Evolutionary conservation across 2,329 filamentous ascomycete species (phyloP), one percentile per base, ranked within the genome.

Genomic region (Sporothrix luriei): DNA sequence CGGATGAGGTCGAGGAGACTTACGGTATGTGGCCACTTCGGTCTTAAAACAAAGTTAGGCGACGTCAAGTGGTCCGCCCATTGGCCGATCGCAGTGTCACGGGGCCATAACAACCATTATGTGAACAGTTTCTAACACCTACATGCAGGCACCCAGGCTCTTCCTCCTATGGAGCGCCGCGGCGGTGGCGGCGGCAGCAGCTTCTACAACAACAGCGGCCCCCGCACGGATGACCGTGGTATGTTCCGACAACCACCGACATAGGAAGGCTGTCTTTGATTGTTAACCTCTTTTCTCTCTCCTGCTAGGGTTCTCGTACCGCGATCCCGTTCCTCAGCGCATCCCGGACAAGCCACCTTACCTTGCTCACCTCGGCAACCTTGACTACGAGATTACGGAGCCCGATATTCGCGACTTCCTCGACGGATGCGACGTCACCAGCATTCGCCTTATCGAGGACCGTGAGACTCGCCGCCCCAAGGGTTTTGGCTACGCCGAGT

Each of bases 401-500:
- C 91, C 89, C 74, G 91, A 94, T 76, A 90, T 99, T 73, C 89
- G 86, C 75, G 91, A 93, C 67, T 95, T 98, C 78, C 97, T 99
- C 78, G 82, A 85, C 67, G 92, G 86, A 69, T 97, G 94, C 80
- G 87, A 93, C 73, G 90, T 97, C 75, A 91, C 91, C 74, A 97
- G 89, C 78, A 93, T 99, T 74, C 92, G 95, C 76, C 93, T 99
- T 76, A 97, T 99, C 73, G 94, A 97, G 83, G 96, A 99, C 81
- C 95, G 94, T 78, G 86, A 97, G 79, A 91, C 95, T 78, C 89
- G 91, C 80, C 93, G 94, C 77, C 95, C 95, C 74, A 99, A 99
- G 84, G 95, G 95, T 64, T 99, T 99, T 77, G 95, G 94, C 72
- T 99, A 99, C 79, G 94, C 97, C 74, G 95, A 99, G 80, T 99